A percentile compares a stretch with the other conserved stretches of the same genome.
phyloP scores from a whole-genome alignment of 2,329 filamentous ascomycete genomes.

The Blastomyces gilchristii region DNA sequence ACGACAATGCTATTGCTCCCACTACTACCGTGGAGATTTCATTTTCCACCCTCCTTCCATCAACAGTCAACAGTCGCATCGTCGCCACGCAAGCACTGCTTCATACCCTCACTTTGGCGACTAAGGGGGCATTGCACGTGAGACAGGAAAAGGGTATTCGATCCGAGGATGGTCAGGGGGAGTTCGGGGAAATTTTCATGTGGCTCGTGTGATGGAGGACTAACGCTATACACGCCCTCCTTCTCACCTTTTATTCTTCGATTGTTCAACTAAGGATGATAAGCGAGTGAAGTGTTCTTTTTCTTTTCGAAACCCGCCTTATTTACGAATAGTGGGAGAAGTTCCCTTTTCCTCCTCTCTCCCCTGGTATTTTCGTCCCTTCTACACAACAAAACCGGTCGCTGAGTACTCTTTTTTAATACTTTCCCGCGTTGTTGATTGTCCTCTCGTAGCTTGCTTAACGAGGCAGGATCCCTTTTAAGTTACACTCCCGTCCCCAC shows the following conservation, averaged over 20 bases:
- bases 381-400: background rate
- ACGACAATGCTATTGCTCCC: background rate
- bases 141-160: conserved; percentile 42
- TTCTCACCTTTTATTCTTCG: background rate
- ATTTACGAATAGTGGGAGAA: background rate
- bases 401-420: background rate
- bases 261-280: background rate
- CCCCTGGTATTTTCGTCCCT: too few species aligned
- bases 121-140: conserved; percentile 53
- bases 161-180: background rate
- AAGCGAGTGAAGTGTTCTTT: too few species aligned
- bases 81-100: conserved; percentile 67
- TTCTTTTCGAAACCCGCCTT: background rate
- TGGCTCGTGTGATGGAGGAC: conserved; percentile 4
- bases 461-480: background rate
- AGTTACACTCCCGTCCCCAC: background rate
- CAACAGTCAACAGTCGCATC: conserved; percentile 42
- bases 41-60: conserved; percentile 61
- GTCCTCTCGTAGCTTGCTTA: background rate
- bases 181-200: conserved; percentile 9
- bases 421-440: background rate
- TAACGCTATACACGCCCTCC: too few species aligned
- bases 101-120: conserved; percentile 61
- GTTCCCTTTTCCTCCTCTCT: background rate
- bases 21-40: conserved; percentile 33